These are phyloP conservation scores for Kodamaea anthophila DNA, from an alignment of 1,139 yeast species.

Conservation along the genomic window DNA sequence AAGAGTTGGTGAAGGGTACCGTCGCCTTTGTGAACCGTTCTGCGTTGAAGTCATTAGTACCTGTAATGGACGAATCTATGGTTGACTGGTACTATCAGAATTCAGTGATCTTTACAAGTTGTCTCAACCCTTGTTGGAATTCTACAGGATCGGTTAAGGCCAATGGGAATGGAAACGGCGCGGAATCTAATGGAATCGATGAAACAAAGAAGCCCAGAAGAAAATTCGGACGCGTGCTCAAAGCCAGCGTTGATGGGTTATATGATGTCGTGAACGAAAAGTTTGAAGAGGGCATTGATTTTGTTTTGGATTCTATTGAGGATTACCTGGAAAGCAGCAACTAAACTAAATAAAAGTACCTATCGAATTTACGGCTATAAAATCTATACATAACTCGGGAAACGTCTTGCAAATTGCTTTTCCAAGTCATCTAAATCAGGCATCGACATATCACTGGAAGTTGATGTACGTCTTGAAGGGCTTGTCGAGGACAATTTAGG, in stretches of 20 bases:
- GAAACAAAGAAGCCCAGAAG: conserved; percentile 69
- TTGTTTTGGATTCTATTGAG: conserved; percentile 69
- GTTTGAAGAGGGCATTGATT: conserved; percentile 81
- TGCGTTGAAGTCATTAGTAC: conserved; percentile 67
- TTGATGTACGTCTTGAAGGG: conserved; percentile 24
- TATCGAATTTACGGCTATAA: conserved; percentile 1
- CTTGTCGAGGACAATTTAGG: conserved; percentile 7
- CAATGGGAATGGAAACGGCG: conserved; percentile 26
- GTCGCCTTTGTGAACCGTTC: conserved; percentile 65
- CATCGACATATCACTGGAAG: conserved; percentile 38
- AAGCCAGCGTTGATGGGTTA: conserved; percentile 65
- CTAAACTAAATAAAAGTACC: conserved; percentile 1
- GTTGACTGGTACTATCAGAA: conserved; percentile 89
- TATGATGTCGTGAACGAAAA: conserved; percentile 75
- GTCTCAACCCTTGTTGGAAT: conserved; percentile 75
- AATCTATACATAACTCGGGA: conserved; percentile 45
- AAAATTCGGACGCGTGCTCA: conserved; percentile 83
- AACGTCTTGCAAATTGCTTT: conserved; percentile 45
- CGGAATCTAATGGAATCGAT: conserved; percentile 6
- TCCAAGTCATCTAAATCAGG: conserved; percentile 55
- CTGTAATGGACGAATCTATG: conserved; percentile 82
- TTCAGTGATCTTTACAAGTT: conserved; percentile 74
- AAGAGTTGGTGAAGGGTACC: conserved; percentile 63
- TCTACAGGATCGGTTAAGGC: conserved; percentile 22
- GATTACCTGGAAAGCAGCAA: conserved; percentile 21